These are phyloP conservation scores for Circinella umbellata DNA, from an alignment of 371 early-diverging fungal genomes.

Conservation along the genomic window DNA sequence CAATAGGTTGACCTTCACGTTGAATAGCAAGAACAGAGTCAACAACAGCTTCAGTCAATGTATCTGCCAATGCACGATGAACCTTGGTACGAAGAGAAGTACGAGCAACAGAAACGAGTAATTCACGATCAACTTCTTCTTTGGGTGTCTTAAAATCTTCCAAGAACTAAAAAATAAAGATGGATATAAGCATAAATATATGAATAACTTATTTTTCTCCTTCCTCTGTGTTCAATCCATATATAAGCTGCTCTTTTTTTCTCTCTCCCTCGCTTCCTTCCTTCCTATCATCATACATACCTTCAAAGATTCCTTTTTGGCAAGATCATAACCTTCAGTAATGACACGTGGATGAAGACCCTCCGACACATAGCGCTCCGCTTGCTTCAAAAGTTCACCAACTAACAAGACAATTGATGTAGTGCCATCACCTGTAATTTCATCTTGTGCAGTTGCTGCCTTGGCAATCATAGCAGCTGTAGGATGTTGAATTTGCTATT, in stretches of 20 bases:
- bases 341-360: slow-evolving; percentile 97
- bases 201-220: too few species aligned
- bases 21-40: slow-evolving; percentile 94
- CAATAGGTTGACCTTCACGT: slow-evolving; percentile 84
- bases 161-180: slow-evolving; percentile 72
- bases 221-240: too few species aligned
- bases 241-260: not conserved
- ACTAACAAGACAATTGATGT: slow-evolving; percentile 97
- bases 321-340: slow-evolving; percentile 96
- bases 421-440: slow-evolving; percentile 99
- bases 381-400: slow-evolving; percentile 97
- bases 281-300: slow-evolving; percentile 41
- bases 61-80: slow-evolving; percentile 86
- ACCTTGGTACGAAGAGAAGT: slow-evolving; percentile 98
- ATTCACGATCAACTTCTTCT: slow-evolving; percentile 86
- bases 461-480: slow-evolving; percentile 99
- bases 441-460: slow-evolving; percentile 98
- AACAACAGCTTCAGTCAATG: slow-evolving; percentile 94
- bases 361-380: slow-evolving; percentile 95
- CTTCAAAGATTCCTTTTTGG: slow-evolving; percentile 92
- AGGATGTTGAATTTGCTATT: slow-evolving; percentile 99
- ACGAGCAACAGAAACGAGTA: slow-evolving; percentile 92
- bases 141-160: slow-evolving; percentile 78
- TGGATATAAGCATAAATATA: too few species aligned
- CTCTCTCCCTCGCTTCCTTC: not conserved